These are phyloP conservation scores for Penicillium turbatum DNA, from an alignment of 495 filamentous ascomycete species.

Conservation along the genomic window DNA sequence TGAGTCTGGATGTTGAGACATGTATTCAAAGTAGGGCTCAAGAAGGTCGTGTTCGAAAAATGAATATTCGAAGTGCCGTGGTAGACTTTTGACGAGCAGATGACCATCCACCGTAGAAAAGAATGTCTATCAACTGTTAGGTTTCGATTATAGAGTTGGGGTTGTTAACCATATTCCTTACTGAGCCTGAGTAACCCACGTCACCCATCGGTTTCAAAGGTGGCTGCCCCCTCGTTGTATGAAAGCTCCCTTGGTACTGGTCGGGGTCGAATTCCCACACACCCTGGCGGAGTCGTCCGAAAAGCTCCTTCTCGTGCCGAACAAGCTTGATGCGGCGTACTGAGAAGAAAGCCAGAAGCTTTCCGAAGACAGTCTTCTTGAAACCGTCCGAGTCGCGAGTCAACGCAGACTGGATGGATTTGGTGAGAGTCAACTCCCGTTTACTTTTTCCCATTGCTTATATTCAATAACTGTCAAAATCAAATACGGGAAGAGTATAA, in stretches of 20 bases:
- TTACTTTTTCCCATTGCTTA: conserved; percentile 24
- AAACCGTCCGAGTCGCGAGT: conserved; percentile 28
- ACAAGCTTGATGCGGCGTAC: conserved; percentile 32
- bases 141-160: background rate
- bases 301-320: conserved; percentile 26
- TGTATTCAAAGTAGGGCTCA: conserved; percentile 55
- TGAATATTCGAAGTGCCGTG: conserved; percentile 59
- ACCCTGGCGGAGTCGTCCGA: conserved; percentile 30
- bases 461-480: no score
- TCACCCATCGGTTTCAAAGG: conserved; percentile 49
- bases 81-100: conserved; percentile 64
- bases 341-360: conserved; percentile 36
- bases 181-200: conserved; percentile 57
- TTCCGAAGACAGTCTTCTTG: conserved; percentile 24
- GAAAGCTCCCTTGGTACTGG: conserved; percentile 52
- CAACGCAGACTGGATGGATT: conserved; percentile 34
- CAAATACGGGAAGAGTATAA: conserved; percentile 48
- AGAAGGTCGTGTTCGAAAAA: conserved; percentile 65
- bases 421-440: conserved; percentile 30
- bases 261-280: conserved; percentile 51
- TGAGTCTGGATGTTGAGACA: conserved; percentile 50
- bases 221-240: conserved; percentile 26
- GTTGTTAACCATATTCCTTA: conserved; percentile 15
- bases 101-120: conserved; percentile 56
- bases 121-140: conserved; percentile 49